A percentile compares a stretch with the other conserved stretches of the same genome.
These are phyloP conservation scores for Mrakia frigida DNA, from an alignment of 768 basidiomycete species.

Conservation along the genomic window DNA sequence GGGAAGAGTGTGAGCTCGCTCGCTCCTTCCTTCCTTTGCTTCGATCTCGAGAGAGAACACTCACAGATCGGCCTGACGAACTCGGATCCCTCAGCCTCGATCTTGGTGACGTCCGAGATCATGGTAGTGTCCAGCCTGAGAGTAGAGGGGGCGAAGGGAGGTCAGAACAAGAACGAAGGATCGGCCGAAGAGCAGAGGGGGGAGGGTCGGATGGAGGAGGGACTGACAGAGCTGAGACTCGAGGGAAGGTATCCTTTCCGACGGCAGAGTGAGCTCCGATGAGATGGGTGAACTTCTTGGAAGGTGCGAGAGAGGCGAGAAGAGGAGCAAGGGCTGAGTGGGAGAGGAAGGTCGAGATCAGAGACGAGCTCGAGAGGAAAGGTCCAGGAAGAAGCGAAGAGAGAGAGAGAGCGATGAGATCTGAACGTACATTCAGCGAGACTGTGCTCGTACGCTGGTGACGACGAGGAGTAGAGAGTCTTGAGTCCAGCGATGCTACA, in stretches of 20 bases:
- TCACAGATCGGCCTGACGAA: conserved; percentile 34
- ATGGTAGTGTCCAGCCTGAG: conserved; percentile 70
- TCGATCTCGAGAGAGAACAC: neutral
- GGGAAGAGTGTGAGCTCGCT: neutral
- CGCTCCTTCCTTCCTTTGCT: neutral
- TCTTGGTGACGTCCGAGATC: conserved; percentile 33
- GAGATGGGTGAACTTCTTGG: conserved; percentile 75
- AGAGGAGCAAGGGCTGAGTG: conserved; percentile 63
- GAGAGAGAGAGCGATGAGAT: neutral
- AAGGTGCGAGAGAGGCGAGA: conserved; percentile 65
- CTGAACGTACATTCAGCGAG: conserved; percentile 55
- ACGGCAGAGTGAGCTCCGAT: conserved; percentile 86
- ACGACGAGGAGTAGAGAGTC: conserved; percentile 52
- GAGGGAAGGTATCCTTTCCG: conserved; percentile 87
- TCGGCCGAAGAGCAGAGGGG: neutral
- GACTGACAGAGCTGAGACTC: conserved; percentile 64
- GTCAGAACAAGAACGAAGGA: neutral
- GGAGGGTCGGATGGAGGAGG: neutral
- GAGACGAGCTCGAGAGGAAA: neutral
- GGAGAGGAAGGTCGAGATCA: neutral
- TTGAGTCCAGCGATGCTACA: conserved; percentile 43
- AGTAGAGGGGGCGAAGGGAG: neutral
- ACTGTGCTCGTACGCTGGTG: conserved; percentile 61
- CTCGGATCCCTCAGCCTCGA: conserved; percentile 29
- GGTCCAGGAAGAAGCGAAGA: neutral